A percentile compares a stretch with the other conserved stretches of the same genome.
Evolutionary conservation across 345 rosid genomes (phyloP).

Genomic region (Sisymbrium irio): DNA sequence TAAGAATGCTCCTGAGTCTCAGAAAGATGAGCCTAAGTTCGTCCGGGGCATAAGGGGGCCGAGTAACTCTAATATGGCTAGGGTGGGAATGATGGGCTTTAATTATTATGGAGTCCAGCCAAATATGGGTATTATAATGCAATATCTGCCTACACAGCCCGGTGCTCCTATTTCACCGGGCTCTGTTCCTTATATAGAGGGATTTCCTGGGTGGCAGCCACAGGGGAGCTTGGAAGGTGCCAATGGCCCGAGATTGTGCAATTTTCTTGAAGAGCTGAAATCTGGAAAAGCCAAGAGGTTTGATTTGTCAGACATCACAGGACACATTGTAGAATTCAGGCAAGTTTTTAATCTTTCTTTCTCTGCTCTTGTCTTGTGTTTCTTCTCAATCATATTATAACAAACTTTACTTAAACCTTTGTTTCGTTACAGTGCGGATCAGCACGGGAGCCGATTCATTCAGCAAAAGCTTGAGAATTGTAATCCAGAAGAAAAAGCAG

Average conservation of each 20-base stretch:
- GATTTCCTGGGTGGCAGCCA: constrained; percentile 50
- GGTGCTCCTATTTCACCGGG: constrained; percentile 40
- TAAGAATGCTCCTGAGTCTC: constrained; percentile 34
- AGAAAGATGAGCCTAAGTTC: constrained; percentile 41
- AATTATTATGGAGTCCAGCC: constrained; percentile 37
- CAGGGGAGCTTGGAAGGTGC: constrained; percentile 43
- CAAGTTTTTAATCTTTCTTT: constrained; percentile 29
- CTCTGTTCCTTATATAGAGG: constrained; percentile 34
- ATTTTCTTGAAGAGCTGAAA: constrained; percentile 63
- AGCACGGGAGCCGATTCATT: constrained; percentile 75
- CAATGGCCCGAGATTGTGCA: constrained; percentile 39
- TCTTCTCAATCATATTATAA: background rate
- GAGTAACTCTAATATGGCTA: constrained; percentile 29
- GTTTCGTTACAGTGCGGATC: constrained; percentile 59
- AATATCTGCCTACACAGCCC: constrained; percentile 42
- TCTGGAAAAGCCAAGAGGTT: constrained; percentile 62
- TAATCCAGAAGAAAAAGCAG: constrained; percentile 52
- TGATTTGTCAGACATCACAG: constrained; percentile 57
- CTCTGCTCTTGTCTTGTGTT: background rate
- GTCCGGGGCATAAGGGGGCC: constrained; percentile 35
- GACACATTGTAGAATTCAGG: constrained; percentile 68
- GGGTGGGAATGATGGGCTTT: constrained; percentile 36
- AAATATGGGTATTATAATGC: constrained; percentile 49
- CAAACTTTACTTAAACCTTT: constrained; percentile 13
- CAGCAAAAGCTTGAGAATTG: constrained; percentile 73